Conservation (phyloP, 176 grass and related monocot species). For the Zea luxurians region DNA sequence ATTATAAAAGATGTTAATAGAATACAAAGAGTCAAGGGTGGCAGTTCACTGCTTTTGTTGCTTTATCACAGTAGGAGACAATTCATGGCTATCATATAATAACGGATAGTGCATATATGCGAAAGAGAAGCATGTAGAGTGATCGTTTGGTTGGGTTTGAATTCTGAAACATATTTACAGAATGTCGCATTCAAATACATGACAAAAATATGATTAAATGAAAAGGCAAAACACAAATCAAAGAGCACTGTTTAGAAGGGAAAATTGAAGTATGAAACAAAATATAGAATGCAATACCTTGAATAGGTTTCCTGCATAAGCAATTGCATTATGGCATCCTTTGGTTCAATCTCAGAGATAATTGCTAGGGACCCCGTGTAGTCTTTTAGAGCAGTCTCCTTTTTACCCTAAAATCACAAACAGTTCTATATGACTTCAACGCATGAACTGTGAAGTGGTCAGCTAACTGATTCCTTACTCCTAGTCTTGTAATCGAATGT, state of each 20-base stretch:
- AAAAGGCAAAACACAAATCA: conserved; percentile 11
- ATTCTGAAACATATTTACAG: conserved; percentile 13
- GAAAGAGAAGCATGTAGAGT: background rate
- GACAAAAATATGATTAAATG: background rate
- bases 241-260: conserved; percentile 4
- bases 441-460: background rate
- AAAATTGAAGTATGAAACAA: background rate
- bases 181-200: conserved; percentile 4
- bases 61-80: conserved; percentile 6
- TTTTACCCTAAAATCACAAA: conserved; percentile 43
- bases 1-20: background rate
- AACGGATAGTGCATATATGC: background rate
- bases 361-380: conserved; percentile 59
- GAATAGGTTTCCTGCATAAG: conserved; percentile 84
- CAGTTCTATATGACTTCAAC: conserved; percentile 17
- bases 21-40: background rate
- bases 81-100: background rate
- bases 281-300: conserved; percentile 51
- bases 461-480: conserved; percentile 12
- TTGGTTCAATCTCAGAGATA: conserved; percentile 73
- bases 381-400: conserved; percentile 41
- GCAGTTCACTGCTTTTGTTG: conserved; percentile 16
- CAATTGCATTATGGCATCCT: conserved; percentile 75
- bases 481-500: background rate
- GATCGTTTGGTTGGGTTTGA: background rate